phyloP scores from a whole-genome alignment of 331 rosid species.

The Acacia pycnantha region DNA sequence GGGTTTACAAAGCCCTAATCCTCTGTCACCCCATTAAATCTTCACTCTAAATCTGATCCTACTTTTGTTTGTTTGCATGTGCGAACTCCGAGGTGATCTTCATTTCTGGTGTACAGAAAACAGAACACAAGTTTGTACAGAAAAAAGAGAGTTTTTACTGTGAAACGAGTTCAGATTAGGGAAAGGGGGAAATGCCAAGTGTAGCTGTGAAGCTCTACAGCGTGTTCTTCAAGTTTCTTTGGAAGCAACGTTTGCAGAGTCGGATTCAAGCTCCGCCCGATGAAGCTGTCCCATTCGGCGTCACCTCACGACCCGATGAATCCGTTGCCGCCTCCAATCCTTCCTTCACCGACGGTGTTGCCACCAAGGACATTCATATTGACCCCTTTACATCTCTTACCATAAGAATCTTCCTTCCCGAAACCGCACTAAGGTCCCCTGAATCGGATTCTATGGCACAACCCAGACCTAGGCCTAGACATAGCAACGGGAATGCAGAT shows the following conservation, averaged over 20 bases:
- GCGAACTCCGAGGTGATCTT: background rate
- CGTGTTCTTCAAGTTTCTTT: constrained; percentile 94
- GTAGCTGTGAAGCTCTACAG: constrained; percentile 94
- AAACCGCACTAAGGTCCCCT: constrained; percentile 61
- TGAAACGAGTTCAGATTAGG: background rate
- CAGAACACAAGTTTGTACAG: background rate
- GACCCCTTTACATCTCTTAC: constrained; percentile 70
- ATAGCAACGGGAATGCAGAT: constrained; percentile 17
- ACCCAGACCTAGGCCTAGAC: constrained; percentile 26
- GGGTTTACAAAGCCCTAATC: constrained; percentile 28
- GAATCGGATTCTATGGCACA: constrained; percentile 42
- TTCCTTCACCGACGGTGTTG: constrained; percentile 67
- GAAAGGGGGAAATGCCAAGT: constrained; percentile 69
- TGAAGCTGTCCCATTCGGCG: constrained; percentile 55
- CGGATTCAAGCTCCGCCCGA: constrained; percentile 67
- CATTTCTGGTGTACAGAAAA: constrained; percentile 25
- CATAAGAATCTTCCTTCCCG: constrained; percentile 79
- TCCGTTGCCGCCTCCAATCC: constrained; percentile 60
- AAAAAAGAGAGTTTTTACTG: background rate
- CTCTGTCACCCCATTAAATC: constrained; percentile 11
- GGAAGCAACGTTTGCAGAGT: constrained; percentile 90
- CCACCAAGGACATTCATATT: constrained; percentile 83
- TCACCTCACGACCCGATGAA: constrained; percentile 80
- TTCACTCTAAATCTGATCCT: background rate
- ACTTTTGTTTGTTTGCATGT: background rate